Evolutionary conservation across 2,329 filamentous ascomycete species (phyloP).

Genomic region (Cladosporium sphaerospermum): DNA sequence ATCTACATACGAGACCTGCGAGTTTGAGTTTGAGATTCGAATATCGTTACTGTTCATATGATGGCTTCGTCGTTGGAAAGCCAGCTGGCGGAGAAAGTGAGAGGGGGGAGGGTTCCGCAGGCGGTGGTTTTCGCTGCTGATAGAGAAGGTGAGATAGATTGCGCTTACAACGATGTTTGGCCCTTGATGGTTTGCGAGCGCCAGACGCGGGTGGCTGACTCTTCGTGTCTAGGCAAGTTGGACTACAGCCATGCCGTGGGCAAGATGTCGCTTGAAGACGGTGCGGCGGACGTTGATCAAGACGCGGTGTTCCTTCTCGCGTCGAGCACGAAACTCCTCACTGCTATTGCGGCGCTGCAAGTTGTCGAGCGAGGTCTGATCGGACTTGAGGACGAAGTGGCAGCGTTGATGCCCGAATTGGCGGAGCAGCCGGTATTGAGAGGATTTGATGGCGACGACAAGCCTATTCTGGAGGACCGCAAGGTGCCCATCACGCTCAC

Average conservation of each 20-base stretch:
- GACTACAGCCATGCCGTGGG: slow-evolving; percentile 28
- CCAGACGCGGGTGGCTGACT: neutral
- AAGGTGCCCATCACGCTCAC: slow-evolving; percentile 44
- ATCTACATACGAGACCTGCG: too few species aligned
- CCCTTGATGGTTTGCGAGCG: neutral
- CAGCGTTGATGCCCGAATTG: slow-evolving; percentile 43
- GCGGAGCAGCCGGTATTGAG: slow-evolving; percentile 43
- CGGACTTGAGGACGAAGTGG: slow-evolving; percentile 42
- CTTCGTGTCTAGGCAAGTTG: slow-evolving; percentile 19
- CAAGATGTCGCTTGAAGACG: slow-evolving; percentile 13
- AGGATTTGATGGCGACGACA: slow-evolving; percentile 39
- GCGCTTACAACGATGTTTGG: neutral
- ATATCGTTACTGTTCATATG: too few species aligned
- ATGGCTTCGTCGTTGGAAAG: slow-evolving; percentile 21
- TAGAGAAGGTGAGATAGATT: slow-evolving; percentile 18
- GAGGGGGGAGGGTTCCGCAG: slow-evolving; percentile 27
- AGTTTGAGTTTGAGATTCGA: too few species aligned
- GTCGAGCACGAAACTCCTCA: slow-evolving; percentile 41
- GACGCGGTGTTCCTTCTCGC: slow-evolving; percentile 29
- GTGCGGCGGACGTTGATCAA: slow-evolving; percentile 20
- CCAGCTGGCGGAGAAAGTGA: slow-evolving; percentile 23
- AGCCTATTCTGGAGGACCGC: slow-evolving; percentile 26
- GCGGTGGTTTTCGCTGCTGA: slow-evolving; percentile 26
- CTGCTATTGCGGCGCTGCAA: slow-evolving; percentile 49
- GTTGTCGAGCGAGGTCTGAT: slow-evolving; percentile 49